Base-by-base conservation (phyloP, 345 rosid species). In the Dimocarpus longan region DNA sequence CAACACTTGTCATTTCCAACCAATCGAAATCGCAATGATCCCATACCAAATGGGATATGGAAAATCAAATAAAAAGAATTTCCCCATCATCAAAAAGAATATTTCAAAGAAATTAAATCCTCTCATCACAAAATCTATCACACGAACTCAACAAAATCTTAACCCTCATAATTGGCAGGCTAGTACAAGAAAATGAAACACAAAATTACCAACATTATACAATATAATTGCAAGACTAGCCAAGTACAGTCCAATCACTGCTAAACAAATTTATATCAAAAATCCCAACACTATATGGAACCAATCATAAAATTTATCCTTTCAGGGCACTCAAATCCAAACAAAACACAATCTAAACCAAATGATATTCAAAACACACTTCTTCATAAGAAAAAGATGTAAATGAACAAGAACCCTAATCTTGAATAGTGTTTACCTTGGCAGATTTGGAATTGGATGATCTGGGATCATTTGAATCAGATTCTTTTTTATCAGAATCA, bases 371-470 rank as follows among this genome's bases (percentile, higher is more conserved):
- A 48, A 26, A 67, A 67, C 11, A n/a, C 22, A 5, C 72, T 43
- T 24, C 24, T 37, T 40, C 70, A 67, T 43, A 44, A 2, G n/a
- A 40, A 68, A 70, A 70, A 8, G 3, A 24, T 5, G 16, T 8
- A 18, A 1, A 59, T 9, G 44, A 60, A 63, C 62, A 71, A 72
- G 71, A 70, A 64, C 66, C 44, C 64, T 7, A 74, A 82, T 78
- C 77, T 73, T 13, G 63, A 70, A 68, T 12, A 28, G 64, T 12
- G 13, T 21, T 72, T 59, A 90, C 97, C 98, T 90, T 86, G 39
- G 85, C 88, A 19, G 74, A 3, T 83, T 80, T 90, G 3, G 92
- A 85, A 80, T 87, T 84, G 15, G 89, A 82, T 0, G 89, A 70
- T n/a, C 76, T 21, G 2, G 81, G 39, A 40, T 77, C 67, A 19